These are phyloP conservation scores for Parastagonospora nodorum DNA, from an alignment of 2,329 filamentous ascomycete species.

Conservation along the genomic window DNA sequence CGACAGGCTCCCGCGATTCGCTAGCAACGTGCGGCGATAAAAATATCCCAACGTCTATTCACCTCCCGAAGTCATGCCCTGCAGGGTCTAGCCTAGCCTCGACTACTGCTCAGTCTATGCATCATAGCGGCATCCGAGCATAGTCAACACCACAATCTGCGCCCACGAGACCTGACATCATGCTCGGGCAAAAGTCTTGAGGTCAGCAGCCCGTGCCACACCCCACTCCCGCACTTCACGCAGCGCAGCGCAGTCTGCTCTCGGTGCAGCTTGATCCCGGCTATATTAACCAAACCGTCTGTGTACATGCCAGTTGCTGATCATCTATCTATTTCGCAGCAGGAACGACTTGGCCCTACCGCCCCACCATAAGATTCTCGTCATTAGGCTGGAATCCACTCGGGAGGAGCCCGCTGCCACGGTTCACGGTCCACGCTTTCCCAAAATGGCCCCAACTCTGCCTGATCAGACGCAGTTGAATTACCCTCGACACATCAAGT, in stretches of 20 bases:
- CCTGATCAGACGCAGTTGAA: conserved; percentile 35
- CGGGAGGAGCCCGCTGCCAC: conserved; percentile 8
- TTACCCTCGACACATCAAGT: conserved; percentile 71
- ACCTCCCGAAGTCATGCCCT: conserved; percentile 2
- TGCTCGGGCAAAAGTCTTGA: no score
- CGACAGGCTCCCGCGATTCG: conserved; percentile 3
- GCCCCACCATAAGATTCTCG: conserved; percentile 1
- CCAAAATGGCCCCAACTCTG: conserved; percentile 23
- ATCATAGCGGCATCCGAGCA: conserved; percentile 4
- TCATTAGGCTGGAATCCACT: not conserved
- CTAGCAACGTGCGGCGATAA: conserved; percentile 17
- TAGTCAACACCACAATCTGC: conserved; percentile 3
- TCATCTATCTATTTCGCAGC: conserved; percentile 1
- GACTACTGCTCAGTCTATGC: conserved; percentile 17
- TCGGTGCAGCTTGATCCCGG: not conserved
- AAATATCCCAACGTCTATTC: conserved; percentile 22
- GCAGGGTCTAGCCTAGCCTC: conserved; percentile 15
- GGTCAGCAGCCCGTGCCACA: not conserved
- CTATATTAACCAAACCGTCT: conserved; percentile 1
- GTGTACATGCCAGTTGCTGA: conserved; percentile 1
- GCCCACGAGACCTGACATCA: not conserved
- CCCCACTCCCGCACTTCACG: no score
- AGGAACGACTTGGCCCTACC: not conserved
- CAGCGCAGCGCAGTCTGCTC: not conserved
- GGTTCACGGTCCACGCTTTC: conserved; percentile 4